Conservation (phyloP, 1,284 basidiomycete genomes). For the Sparassis latifolia region DNA sequence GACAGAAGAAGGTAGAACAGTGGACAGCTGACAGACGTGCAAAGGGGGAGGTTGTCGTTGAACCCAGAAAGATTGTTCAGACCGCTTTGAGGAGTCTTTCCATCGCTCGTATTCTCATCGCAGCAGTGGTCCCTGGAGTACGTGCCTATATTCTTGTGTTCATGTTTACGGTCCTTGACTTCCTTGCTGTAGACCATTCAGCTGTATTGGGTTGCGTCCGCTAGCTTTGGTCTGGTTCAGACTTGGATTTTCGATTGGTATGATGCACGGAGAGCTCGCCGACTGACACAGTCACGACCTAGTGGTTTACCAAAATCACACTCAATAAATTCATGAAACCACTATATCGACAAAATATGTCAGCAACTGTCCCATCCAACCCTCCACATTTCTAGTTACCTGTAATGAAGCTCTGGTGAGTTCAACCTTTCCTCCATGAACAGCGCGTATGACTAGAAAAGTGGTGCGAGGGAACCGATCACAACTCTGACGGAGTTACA, state of each 20-base stretch:
- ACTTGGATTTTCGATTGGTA: slow-evolving; percentile 70
- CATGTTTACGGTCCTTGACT: neutral
- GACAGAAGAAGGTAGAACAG: slow-evolving; percentile 40
- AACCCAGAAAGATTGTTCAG: slow-evolving; percentile 55
- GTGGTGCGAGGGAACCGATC: slow-evolving; percentile 65
- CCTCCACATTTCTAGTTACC: too few relatives aligned
- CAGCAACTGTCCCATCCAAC: too few relatives aligned
- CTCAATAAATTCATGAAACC: neutral
- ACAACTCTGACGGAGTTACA: slow-evolving; percentile 25
- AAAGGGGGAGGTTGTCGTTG: slow-evolving; percentile 33
- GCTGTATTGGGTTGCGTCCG: slow-evolving; percentile 82
- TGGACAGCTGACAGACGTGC: slow-evolving; percentile 34
- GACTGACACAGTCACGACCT: slow-evolving; percentile 17
- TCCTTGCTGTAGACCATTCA: slow-evolving; percentile 54
- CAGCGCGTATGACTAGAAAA: slow-evolving; percentile 55
- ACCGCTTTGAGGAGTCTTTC: slow-evolving; percentile 55
- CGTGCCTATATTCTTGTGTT: slow-evolving; percentile 18
- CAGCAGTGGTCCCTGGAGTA: slow-evolving; percentile 77
- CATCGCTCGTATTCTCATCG: slow-evolving; percentile 68
- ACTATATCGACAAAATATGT: too few relatives aligned
- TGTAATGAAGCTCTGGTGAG: neutral
- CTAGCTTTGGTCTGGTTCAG: slow-evolving; percentile 73
- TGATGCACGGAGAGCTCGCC: slow-evolving; percentile 36
- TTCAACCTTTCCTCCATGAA: neutral
- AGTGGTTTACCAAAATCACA: neutral